A percentile compares a stretch with the other conserved stretches of the same genome.
These are phyloP conservation scores for Escovopsis sp. DNA, from an alignment of 2,329 filamentous ascomycete genomes.

Conservation along the genomic window DNA sequence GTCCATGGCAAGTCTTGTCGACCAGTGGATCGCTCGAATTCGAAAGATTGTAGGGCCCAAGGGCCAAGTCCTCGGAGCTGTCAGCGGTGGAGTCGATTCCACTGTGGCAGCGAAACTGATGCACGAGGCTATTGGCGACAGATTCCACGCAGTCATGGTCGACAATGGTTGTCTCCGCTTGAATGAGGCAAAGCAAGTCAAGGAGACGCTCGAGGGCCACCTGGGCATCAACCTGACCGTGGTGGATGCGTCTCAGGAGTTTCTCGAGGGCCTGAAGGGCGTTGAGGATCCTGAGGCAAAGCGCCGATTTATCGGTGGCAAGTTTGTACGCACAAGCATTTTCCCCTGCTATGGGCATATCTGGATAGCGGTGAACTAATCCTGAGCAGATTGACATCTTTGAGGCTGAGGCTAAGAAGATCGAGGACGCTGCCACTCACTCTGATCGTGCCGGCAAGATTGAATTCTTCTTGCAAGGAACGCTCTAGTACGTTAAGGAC, in stretches of 20 bases:
- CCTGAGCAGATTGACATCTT: conserved; percentile 45
- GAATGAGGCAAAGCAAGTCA: conserved; percentile 70
- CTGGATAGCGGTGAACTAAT: not conserved
- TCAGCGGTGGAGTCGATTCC: conserved; percentile 68
- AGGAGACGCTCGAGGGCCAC: conserved; percentile 62
- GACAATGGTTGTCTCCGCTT: conserved; percentile 67
- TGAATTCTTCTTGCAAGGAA: conserved; percentile 78
- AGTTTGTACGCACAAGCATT: conserved; percentile 19
- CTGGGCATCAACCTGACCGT: conserved; percentile 86
- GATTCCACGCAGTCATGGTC: conserved; percentile 74
- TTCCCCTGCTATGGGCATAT: not conserved
- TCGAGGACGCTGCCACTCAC: conserved; percentile 56
- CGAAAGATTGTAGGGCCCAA: conserved; percentile 65
- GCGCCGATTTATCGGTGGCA: conserved; percentile 77
- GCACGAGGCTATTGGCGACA: conserved; percentile 59
- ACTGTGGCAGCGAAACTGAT: conserved; percentile 81
- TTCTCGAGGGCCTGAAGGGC: conserved; percentile 63
- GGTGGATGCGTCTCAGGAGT: conserved; percentile 62
- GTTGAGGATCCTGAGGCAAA: conserved; percentile 72
- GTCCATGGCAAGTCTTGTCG: conserved; percentile 74
- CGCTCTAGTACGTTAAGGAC: not conserved
- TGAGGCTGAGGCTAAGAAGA: conserved; percentile 55
- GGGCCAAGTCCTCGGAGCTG: conserved; percentile 57
- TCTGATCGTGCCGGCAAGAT: conserved; percentile 59
- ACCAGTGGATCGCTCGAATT: conserved; percentile 69